Percentiles rank a stretch among this genome's conserved stretches.
Evolutionary conservation across 805 yeast species (phyloP).

Genomic region (Ogataea pignaliae): DNA sequence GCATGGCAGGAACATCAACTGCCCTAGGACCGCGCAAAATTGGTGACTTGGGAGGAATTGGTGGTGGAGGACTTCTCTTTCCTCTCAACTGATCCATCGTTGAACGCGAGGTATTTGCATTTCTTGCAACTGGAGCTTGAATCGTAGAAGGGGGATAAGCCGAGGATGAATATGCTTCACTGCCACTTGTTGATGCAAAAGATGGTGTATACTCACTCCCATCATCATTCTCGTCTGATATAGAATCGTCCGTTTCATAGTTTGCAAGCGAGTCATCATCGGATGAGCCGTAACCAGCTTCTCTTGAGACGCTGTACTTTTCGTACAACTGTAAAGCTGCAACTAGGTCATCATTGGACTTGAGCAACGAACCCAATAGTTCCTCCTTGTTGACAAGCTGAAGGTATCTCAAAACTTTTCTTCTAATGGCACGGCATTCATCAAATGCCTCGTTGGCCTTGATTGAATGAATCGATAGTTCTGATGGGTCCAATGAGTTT

Average conservation of each 20-base stretch:
- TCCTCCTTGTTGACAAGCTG: slow-evolving; percentile 85
- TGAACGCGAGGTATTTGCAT: slow-evolving; percentile 1
- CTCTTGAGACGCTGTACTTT: slow-evolving; percentile 42
- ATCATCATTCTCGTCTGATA: slow-evolving; percentile 6
- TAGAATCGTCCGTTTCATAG: slow-evolving; percentile 31
- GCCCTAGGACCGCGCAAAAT: slow-evolving; percentile 8
- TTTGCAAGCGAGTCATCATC: slow-evolving; percentile 38
- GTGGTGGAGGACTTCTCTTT: slow-evolving; percentile 26
- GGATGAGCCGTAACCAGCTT: slow-evolving; percentile 36
- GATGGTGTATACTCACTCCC: background rate
- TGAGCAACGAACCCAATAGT: slow-evolving; percentile 78
- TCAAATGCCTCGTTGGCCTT: slow-evolving; percentile 65
- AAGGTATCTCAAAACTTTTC: slow-evolving; percentile 74
- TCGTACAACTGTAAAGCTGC: slow-evolving; percentile 68
- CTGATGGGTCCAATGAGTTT: slow-evolving; percentile 38
- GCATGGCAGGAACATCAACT: background rate
- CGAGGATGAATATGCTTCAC: background rate
- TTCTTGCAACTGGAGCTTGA: background rate
- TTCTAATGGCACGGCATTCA: slow-evolving; percentile 67
- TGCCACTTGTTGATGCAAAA: background rate
- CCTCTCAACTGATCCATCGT: background rate
- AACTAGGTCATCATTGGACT: slow-evolving; percentile 88
- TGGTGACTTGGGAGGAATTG: slow-evolving; percentile 24
- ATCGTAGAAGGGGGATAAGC: background rate
- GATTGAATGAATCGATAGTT: slow-evolving; percentile 58